Evolutionary conservation across 1,284 basidiomycete species (phyloP).

Genomic region (Macrocystidia cucumis): DNA sequence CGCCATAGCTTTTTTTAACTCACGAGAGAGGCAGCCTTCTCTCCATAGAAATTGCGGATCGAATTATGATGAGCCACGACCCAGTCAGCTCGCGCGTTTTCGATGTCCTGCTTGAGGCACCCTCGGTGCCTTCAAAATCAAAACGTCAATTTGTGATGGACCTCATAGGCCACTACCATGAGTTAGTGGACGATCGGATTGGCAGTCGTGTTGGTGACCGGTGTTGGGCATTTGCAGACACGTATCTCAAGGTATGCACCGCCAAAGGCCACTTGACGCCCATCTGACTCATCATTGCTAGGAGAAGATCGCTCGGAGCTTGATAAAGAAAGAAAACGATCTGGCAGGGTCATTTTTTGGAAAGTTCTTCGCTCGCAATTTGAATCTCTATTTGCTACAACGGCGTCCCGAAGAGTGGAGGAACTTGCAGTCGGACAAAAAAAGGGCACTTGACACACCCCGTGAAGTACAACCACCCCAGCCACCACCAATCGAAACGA

Average conservation of each 20-base stretch:
- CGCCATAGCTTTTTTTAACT: conserved; percentile 6
- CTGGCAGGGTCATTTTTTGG: conserved; percentile 78
- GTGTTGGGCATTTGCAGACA: conserved; percentile 83
- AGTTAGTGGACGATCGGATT: conserved; percentile 79
- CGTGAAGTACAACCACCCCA: conserved; percentile 6
- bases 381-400: conserved; percentile 75
- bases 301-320: conserved; percentile 85
- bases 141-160: conserved; percentile 68
- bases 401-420: conserved; percentile 82
- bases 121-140: conserved; percentile 56
- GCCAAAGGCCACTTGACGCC: conserved; percentile 7
- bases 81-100: conserved; percentile 76
- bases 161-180: conserved; percentile 72
- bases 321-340: conserved; percentile 62
- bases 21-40: conserved; percentile 65
- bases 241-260: conserved; percentile 72
- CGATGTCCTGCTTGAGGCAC: conserved; percentile 69
- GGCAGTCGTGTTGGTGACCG: conserved; percentile 86
- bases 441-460: too few relatives aligned
- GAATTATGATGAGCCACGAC: conserved; percentile 64
- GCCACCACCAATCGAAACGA: conserved; percentile 12
- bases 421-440: conserved; percentile 35
- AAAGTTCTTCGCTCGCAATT: conserved; percentile 75
- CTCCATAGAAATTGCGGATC: conserved; percentile 45
- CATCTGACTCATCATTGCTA: conserved; percentile 20